Conservation (phyloP, 148 eudicot species). For the Rhododendron ovatum region DNA sequence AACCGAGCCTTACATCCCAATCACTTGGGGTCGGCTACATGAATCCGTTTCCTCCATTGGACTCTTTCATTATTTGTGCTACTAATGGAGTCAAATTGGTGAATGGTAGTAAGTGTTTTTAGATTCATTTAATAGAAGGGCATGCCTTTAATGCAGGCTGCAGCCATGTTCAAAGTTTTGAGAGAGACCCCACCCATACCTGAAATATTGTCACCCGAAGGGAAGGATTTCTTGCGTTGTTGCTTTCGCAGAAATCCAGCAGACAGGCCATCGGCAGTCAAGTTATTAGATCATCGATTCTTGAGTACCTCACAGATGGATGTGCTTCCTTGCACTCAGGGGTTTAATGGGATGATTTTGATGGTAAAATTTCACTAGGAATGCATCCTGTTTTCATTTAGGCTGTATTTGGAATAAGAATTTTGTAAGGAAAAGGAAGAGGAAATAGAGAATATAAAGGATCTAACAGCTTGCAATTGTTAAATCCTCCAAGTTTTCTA, state of each 20-base stretch:
- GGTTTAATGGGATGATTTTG: conserved; percentile 19
- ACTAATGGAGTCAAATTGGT: not conserved
- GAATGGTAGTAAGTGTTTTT: not conserved
- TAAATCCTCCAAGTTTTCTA: no score
- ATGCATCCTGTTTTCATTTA: not conserved
- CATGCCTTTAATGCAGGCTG: conserved; percentile 50
- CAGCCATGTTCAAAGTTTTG: conserved; percentile 93
- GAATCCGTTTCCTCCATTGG: no score
- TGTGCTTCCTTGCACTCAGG: conserved; percentile 19
- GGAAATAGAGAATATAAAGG: no score
- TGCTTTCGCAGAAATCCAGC: conserved; percentile 88
- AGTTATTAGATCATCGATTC: conserved; percentile 74
- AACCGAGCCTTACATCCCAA: no score
- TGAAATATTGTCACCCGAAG: conserved; percentile 70
- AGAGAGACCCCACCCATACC: conserved; percentile 85
- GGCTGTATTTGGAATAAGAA: no score
- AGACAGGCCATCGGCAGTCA: conserved; percentile 75
- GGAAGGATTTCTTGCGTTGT: conserved; percentile 73
- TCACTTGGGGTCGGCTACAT: no score
- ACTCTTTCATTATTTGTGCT: not conserved
- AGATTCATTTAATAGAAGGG: not conserved
- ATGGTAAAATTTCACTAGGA: conserved; percentile 19
- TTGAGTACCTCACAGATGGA: conserved; percentile 50
- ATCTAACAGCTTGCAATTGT: no score
- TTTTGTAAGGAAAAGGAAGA: no score